Evolutionary conservation across 164 flowering plant genomes (phyloP), one percentile per base, ranked within the genome.

Genomic region (Houttuynia cordata): DNA sequence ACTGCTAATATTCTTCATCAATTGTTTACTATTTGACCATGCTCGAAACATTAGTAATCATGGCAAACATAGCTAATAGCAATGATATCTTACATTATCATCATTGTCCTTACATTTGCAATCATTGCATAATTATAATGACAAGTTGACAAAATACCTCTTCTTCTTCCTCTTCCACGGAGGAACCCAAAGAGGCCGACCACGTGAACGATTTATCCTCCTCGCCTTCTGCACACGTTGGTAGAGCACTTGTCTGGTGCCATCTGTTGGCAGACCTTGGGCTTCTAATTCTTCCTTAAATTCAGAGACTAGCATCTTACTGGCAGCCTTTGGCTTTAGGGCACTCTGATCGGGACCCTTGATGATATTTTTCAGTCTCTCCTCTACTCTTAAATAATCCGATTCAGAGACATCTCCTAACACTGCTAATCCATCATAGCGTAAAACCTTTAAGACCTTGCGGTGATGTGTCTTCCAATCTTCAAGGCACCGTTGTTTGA

Each of bases 141-240:
- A 45, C 12, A 45, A 12, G 12, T 45, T 3, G 49, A 62, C 25
- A 21, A 63, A 25, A 40, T 30, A 87, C 97, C 94, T 83, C 96
- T 70, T 89, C 98, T 62, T 89, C 98, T 67, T 86, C 94, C 71
- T 89, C 96, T 69, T 86, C 91, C 64, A 93, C 84, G 91, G 90
- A 65, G 98, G 98, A 81, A 93, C 86, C 98, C 98, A 89, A 59
- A 93, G 91, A 45, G 96, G 98, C 51, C 96, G 85, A 55, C 97
- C 94, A 64, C 98, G 94, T 45, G 98, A 89, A 61, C 85, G 91
- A 62, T 93, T 93, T 76, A 93, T 93, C 77, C 98, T 81, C 73
- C 98, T 86, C 68, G 98, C 97, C 66, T 92, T 92, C 68, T 93
- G 98, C 47, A 93, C 97, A 57, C 97, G 82, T 72, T 93, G 98